Evolutionary conservation across 177 flowering plant genomes (phyloP).

Genomic region (Vitis hybrid): DNA sequence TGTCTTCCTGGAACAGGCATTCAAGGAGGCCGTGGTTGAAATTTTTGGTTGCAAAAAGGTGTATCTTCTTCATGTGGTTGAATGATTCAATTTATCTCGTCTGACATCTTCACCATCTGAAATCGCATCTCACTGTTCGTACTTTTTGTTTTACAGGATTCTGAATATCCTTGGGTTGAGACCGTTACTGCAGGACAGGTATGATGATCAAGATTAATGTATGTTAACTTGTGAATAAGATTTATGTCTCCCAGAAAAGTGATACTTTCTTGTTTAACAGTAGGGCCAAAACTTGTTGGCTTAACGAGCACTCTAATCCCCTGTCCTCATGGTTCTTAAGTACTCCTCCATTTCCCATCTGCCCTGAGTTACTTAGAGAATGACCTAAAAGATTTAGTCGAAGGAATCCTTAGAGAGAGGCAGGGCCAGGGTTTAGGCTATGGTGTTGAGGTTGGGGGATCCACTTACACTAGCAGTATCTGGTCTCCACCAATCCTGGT

Average conservation of each 20-base stretch:
- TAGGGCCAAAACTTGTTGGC: too few relatives aligned
- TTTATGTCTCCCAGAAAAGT: not conserved
- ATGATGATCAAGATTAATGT: not conserved
- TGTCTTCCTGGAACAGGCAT: constrained; percentile 33
- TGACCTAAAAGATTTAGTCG: too few relatives aligned
- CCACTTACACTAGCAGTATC: too few relatives aligned
- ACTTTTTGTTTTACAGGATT: constrained; percentile 28
- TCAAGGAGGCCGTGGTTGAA: constrained; percentile 60
- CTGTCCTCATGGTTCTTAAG: too few relatives aligned
- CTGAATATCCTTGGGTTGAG: constrained; percentile 52
- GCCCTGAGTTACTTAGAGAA: too few relatives aligned
- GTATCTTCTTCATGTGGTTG: not conserved
- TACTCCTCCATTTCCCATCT: too few relatives aligned
- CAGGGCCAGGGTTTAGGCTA: too few relatives aligned
- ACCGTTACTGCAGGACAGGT: constrained; percentile 52
- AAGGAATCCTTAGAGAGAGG: too few relatives aligned
- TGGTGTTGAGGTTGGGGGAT: too few relatives aligned
- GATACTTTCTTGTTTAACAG: too few relatives aligned
- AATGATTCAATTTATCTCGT: not conserved
- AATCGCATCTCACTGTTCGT: not conserved
- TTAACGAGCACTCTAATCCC: too few relatives aligned
- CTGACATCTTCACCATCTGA: not conserved
- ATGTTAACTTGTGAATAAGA: not conserved
- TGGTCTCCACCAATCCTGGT: too few relatives aligned
- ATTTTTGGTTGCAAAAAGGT: constrained; percentile 56